Conservation (phyloP, 2,329 filamentous ascomycete genomes). For the Huntiella savannae region DNA sequence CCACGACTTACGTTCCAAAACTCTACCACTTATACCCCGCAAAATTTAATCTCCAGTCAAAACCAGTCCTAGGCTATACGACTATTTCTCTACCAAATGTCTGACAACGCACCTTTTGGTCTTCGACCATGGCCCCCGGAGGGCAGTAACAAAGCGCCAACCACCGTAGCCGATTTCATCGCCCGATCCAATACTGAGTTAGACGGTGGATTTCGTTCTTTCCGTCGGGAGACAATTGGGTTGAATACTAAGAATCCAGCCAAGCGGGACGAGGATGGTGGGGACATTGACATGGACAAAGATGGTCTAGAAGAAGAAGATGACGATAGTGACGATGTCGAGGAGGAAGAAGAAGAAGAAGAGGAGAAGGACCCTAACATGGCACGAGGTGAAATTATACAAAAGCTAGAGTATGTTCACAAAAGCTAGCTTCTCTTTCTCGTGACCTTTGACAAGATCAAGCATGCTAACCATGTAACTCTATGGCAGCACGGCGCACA, state of each 20-base stretch:
- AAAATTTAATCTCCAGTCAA: neutral
- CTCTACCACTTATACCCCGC: neutral
- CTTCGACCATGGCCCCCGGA: conserved; percentile 20
- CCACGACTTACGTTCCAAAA: too few relatives aligned
- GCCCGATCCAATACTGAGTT: conserved; percentile 59
- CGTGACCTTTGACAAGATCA: neutral
- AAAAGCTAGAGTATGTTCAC: conserved; percentile 33
- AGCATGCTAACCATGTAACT: neutral
- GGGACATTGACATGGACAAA: conserved; percentile 27
- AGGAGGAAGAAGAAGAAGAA: conserved; percentile 25
- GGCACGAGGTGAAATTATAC: conserved; percentile 38
- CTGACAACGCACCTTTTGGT: conserved; percentile 10
- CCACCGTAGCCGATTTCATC: conserved; percentile 55
- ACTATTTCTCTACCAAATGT: neutral
- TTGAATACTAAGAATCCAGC: neutral
- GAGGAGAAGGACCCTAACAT: conserved; percentile 24
- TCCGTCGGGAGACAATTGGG: conserved; percentile 42
- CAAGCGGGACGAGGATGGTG: conserved; percentile 17
- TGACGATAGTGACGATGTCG: conserved; percentile 14
- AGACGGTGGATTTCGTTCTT: conserved; percentile 55
- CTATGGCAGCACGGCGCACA: conserved; percentile 27
- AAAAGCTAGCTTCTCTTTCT: neutral
- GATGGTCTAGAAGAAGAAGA: conserved; percentile 23
- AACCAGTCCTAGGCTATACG: neutral
- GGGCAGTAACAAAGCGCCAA: conserved; percentile 34